Evolutionary conservation across 2,329 filamentous ascomycete species (phyloP).

Genomic region (Ophiostoma ulmi): DNA sequence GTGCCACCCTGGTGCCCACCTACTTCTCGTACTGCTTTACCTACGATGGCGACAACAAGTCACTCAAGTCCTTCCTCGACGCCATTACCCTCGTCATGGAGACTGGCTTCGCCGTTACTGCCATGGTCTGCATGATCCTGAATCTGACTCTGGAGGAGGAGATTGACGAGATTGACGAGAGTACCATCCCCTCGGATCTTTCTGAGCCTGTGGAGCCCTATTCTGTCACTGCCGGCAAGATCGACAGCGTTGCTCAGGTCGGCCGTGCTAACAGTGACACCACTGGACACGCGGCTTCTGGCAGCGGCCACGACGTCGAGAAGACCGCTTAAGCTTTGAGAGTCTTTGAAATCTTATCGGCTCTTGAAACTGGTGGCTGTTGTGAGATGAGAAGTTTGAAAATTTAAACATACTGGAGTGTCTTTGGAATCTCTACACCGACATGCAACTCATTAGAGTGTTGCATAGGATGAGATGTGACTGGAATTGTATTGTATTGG

Average conservation of each 20-base stretch:
- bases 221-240: background rate
- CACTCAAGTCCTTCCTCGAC: slow-evolving; percentile 67
- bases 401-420: background rate
- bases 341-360: background rate
- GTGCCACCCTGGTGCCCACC: slow-evolving; percentile 59
- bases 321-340: slow-evolving; percentile 7
- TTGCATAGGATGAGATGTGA: background rate
- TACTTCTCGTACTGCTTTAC: slow-evolving; percentile 71
- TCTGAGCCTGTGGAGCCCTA: slow-evolving; percentile 19
- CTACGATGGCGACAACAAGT: slow-evolving; percentile 62
- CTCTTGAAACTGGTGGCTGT: background rate
- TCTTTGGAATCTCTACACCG: background rate
- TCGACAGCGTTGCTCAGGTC: background rate
- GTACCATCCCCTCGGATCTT: slow-evolving; percentile 21
- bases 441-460: background rate
- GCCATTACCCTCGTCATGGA: slow-evolving; percentile 68
- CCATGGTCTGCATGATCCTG: slow-evolving; percentile 64
- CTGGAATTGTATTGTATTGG: background rate
- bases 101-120: slow-evolving; percentile 70
- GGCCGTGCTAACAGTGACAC: slow-evolving; percentile 13
- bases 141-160: slow-evolving; percentile 72
- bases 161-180: slow-evolving; percentile 60
- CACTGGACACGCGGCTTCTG: slow-evolving; percentile 8
- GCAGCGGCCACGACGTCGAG: slow-evolving; percentile 14
- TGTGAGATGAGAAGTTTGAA: slow-evolving; percentile 1